Base-by-base conservation (phyloP, 2,329 filamentous ascomycete species). In the Paecilomyces sp. region DNA sequence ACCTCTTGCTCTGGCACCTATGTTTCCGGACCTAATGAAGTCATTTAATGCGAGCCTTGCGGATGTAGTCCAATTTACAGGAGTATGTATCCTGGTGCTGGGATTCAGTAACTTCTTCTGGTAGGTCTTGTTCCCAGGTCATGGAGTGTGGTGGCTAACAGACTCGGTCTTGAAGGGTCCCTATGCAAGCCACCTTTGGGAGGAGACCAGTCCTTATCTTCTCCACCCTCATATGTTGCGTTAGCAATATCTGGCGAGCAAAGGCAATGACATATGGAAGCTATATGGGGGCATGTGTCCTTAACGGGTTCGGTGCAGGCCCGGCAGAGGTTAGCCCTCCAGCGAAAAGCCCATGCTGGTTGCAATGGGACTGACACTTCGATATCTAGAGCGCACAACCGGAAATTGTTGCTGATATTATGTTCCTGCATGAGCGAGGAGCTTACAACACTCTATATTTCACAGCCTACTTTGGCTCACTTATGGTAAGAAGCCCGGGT, bases 381-480 rank as follows among this genome's bases (percentile, higher is more conserved):
- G 22, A 9, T 47, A 54, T 36, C 18, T 60, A 74, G 74, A 87
- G 83, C 0, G 79, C 84, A 1, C 83, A 85, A 72, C 85, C 85
- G 0, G 80, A 82, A 31, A 80, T 88, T 57, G 87, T 88, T 65
- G 83, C 85, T 2, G 85, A 88, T 65, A 80, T 87, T 11, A 84
- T 85, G 67, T 88, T 88, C 71, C 74, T 88, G 9, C 83, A 87
- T 66, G 83, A 88, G 56, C 79, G 86, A 60, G 85, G 86, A 6
- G 84, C 82, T 63, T 87, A 81, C 74, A 84, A 84, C 63, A 85
- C 83, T 0, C 65, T 83, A 0, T 88, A 88, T 67, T 88, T 85
- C 74, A 80, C 81, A 0, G 75, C 81, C 12, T 88, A 87, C 69
- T 86, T 87, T 75, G 85, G 83, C 2, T 81, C 81, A 11, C 73